Percentiles rank a stretch among this genome's conserved stretches.
phyloP scores from a whole-genome alignment of 768 basidiomycete species.

The Calocera viscosa region DNA sequence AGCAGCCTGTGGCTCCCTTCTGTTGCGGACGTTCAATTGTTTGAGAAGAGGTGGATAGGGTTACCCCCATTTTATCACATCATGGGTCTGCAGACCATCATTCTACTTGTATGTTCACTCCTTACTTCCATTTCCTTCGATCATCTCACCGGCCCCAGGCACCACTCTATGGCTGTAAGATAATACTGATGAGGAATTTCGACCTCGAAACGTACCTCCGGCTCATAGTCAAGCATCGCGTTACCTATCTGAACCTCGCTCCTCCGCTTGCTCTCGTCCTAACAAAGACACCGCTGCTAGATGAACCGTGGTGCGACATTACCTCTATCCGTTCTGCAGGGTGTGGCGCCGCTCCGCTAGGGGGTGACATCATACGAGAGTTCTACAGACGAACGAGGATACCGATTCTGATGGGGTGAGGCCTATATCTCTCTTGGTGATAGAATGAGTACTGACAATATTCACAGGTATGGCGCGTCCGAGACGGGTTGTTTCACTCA shows the following conservation, averaged over 20 bases:
- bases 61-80: constrained; percentile 22
- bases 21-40: neutral
- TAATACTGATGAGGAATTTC: constrained; percentile 21
- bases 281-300: constrained; percentile 19
- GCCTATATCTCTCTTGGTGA: neutral
- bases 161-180: constrained; percentile 17
- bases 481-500: constrained; percentile 19
- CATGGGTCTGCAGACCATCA: constrained; percentile 20
- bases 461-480: constrained; percentile 18
- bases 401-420: constrained; percentile 20
- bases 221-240: constrained; percentile 17
- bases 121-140: neutral
- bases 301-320: constrained; percentile 17
- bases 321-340: constrained; percentile 19
- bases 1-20: neutral
- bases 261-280: constrained; percentile 23
- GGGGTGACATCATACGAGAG: constrained; percentile 18
- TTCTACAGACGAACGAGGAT: constrained; percentile 19
- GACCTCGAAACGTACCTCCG: constrained; percentile 21
- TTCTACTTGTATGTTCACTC: constrained; percentile 12
- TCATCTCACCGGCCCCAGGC: neutral
- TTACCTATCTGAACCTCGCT: constrained; percentile 23
- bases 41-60: constrained; percentile 15
- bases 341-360: constrained; percentile 22
- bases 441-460: neutral